These are phyloP conservation scores for Teunomyces atbi DNA, from an alignment of 805 yeast species.

Conservation along the genomic window DNA sequence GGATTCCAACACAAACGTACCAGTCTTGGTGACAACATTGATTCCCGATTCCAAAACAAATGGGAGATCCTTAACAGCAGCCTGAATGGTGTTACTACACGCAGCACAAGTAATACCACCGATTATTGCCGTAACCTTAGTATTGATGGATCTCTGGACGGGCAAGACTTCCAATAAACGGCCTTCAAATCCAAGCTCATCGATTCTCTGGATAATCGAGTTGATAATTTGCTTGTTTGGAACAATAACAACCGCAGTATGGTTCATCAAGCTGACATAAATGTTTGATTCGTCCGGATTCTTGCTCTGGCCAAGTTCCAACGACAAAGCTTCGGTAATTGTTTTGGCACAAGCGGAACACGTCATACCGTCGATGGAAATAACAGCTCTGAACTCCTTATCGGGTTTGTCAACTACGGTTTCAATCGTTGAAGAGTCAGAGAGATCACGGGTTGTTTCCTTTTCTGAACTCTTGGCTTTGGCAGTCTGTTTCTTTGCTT, in stretches of 20 bases:
- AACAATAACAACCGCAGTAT: slow-evolving; percentile 52
- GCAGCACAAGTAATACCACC: slow-evolving; percentile 79
- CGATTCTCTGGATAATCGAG: slow-evolving; percentile 23
- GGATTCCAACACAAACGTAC: slow-evolving; percentile 55
- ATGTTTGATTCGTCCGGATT: slow-evolving; percentile 27
- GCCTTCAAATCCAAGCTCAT: slow-evolving; percentile 42
- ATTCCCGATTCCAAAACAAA: slow-evolving; percentile 55
- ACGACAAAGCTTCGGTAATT: slow-evolving; percentile 28
- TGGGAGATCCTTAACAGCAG: slow-evolving; percentile 45
- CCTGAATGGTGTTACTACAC: slow-evolving; percentile 57
- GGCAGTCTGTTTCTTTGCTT: slow-evolving; percentile 6
- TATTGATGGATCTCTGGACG: slow-evolving; percentile 46
- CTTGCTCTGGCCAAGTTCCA: slow-evolving; percentile 6
- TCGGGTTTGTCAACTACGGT: slow-evolving; percentile 24
- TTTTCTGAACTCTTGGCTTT: slow-evolving; percentile 12
- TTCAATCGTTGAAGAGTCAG: slow-evolving; percentile 17
- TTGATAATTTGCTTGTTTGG: slow-evolving; percentile 49
- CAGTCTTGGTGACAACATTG: slow-evolving; percentile 60
- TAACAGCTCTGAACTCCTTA: slow-evolving; percentile 45
- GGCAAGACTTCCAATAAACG: slow-evolving; percentile 60
- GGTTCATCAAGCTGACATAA: slow-evolving; percentile 51
- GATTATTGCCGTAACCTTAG: slow-evolving; percentile 56
- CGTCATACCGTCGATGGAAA: slow-evolving; percentile 49
- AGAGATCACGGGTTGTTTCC: slow-evolving; percentile 5
- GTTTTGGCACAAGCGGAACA: slow-evolving; percentile 38